Conservation (phyloP, 495 filamentous ascomycete species). For the Penicillium paxilli region DNA sequence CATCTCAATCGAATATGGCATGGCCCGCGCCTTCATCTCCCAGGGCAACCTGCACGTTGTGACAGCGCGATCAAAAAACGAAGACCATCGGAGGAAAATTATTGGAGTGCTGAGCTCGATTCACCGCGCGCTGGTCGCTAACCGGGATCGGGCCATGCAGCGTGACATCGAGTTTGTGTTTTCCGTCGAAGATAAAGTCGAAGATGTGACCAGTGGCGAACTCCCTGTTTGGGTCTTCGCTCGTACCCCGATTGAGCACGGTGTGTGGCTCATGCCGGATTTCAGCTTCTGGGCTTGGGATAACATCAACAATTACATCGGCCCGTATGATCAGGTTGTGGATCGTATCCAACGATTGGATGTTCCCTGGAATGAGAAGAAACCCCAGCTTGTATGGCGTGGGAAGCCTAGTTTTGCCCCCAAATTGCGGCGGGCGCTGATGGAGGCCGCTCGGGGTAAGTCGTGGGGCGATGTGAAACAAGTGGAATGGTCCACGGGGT, state of each 20-base stretch:
- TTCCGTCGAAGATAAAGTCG: constrained; percentile 51
- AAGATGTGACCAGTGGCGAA: constrained; percentile 41
- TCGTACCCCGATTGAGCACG: constrained; percentile 38
- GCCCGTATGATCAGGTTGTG: constrained; percentile 57
- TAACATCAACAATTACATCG: constrained; percentile 57
- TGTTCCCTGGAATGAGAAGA: constrained; percentile 50
- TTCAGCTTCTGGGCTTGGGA: constrained; percentile 78
- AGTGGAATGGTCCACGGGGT: constrained; percentile 44
- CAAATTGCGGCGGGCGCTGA: constrained; percentile 47
- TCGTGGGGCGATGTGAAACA: constrained; percentile 57
- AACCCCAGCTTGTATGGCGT: constrained; percentile 65
- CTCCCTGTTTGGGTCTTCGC: constrained; percentile 56
- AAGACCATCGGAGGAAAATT: constrained; percentile 47
- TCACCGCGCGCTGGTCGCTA: constrained; percentile 43
- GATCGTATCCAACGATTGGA: constrained; percentile 40
- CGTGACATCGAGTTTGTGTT: constrained; percentile 67
- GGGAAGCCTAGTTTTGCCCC: constrained; percentile 52
- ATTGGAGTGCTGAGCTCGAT: constrained; percentile 46
- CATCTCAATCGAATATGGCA: constrained; percentile 30
- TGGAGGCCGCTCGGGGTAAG: constrained; percentile 48
- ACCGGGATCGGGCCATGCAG: constrained; percentile 41
- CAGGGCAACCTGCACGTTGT: constrained; percentile 41
- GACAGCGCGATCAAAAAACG: constrained; percentile 30
- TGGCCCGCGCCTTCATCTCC: constrained; percentile 36
- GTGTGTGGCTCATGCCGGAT: constrained; percentile 72